Percentiles rank a stretch among this genome's conserved stretches.
phyloP scores from a whole-genome alignment of 306 rosid species.

The Rubus idaeus region DNA sequence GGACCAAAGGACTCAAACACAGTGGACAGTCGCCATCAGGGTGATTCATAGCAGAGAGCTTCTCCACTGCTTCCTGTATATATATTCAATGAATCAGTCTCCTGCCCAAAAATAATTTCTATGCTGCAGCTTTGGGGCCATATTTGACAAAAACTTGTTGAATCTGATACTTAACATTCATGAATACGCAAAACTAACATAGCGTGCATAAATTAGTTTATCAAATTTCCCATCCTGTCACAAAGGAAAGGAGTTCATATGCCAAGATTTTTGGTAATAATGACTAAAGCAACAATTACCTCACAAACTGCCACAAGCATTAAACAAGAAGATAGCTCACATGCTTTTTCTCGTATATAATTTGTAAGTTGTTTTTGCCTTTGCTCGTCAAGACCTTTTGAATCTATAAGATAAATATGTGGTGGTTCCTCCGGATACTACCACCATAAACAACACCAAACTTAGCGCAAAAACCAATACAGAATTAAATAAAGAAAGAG shows the following conservation, averaged over 20 bases:
- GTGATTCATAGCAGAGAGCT: slow-evolving; percentile 78
- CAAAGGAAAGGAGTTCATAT: not conserved
- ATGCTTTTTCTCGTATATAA: slow-evolving; percentile 49
- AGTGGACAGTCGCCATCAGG: slow-evolving; percentile 90
- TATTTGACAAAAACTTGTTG: not conserved
- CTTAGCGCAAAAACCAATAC: not conserved
- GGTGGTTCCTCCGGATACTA: slow-evolving; percentile 81
- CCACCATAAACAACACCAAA: slow-evolving; percentile 4
- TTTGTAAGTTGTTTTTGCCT: slow-evolving; percentile 48
- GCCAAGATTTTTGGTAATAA: slow-evolving; percentile 11
- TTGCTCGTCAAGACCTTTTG: slow-evolving; percentile 66
- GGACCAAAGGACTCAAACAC: slow-evolving; percentile 69
- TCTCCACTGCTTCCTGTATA: slow-evolving; percentile 79
- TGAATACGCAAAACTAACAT: not conserved
- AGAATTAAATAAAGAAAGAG: not conserved
- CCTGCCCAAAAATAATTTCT: not conserved
- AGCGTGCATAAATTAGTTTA: not conserved
- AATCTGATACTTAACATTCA: not conserved
- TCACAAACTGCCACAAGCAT: slow-evolving; percentile 83
- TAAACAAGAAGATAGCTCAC: slow-evolving; percentile 52
- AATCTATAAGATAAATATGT: slow-evolving; percentile 48
- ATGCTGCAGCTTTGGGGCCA: not conserved
- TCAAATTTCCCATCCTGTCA: no score
- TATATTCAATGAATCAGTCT: slow-evolving; percentile 19
- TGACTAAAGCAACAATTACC: slow-evolving; percentile 43